Evolutionary conservation across 768 basidiomycete species (phyloP), one percentile per base, ranked within the genome.

Genomic region (Pulveroboletus ravenelii): DNA sequence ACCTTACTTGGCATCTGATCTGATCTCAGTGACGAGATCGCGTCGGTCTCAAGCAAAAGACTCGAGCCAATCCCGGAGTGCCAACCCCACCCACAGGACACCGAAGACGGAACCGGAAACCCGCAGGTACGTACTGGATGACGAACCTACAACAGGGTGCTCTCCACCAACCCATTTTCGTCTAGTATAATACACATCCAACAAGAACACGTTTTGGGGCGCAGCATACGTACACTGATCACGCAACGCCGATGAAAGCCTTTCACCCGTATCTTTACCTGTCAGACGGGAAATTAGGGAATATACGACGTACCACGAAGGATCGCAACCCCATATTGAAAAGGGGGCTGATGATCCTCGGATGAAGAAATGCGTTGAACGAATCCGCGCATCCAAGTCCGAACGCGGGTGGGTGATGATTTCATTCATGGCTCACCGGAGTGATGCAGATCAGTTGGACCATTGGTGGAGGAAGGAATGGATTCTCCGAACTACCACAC

Each of bases 161-260:
- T 59, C 82, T 84, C 1, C 68, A 68, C 55, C 81, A 78, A 0
- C 72, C 84, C 3, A 81, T 10, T 74, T 52, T 88, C 87, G 67
- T 89, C 84, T 85, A 2, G 14, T 18, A 14, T 14, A 6, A 15
- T 13, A 15, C 12, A 27, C 27, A 30, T 20, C 25, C 18, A 18
- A 18, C 17, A 9, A 18, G 13, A 29, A 5, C 25, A 20, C 46
- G 27, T 12, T 14, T 0, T 2, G 15, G 20, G 20, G n/a, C 7
- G 47, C 12, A 18, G 1, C 14, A 29, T 10, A 17, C 29, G 38
- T 15, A 30, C 23, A 27, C 25, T 27, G 25, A 27, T 27, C 25
- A 27, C 25, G 25, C 25, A 27, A 27, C 6, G 6, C 25, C 25
- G 25, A 6, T 27, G 25, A 27, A 27, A 5, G 25, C 25, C 25